Percentiles rank a stretch among this genome's conserved stretches.
Conservation (phyloP, 345 rosid genomes). For the Gynandropsis gynandra region DNA sequence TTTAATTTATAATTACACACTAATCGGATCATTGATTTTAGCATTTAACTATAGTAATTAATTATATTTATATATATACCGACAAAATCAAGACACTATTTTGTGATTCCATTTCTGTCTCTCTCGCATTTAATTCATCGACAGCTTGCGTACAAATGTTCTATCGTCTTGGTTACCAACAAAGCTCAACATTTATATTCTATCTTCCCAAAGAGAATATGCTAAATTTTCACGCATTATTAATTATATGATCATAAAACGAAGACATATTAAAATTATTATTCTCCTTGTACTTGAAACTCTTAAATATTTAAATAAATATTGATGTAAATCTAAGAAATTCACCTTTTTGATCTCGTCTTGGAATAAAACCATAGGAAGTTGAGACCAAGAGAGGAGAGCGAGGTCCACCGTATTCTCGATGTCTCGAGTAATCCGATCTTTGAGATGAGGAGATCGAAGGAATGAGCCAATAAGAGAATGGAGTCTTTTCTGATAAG, state of each 20-base stretch:
- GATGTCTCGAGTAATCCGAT: conserved; percentile 51
- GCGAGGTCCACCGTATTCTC: conserved; percentile 43
- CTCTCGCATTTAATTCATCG: too few species aligned
- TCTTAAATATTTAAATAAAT: neutral
- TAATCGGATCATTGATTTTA: too few species aligned
- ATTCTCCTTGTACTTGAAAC: too few species aligned
- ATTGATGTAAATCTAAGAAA: neutral
- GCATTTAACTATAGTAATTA: too few species aligned
- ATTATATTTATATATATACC: too few species aligned
- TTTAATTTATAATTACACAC: neutral
- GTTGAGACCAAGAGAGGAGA: conserved; percentile 55
- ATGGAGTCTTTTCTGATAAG: conserved; percentile 64
- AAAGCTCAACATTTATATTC: too few species aligned
- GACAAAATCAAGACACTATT: too few species aligned
- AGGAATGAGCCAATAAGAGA: conserved; percentile 66
- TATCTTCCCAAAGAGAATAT: too few species aligned
- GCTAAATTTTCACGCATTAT: too few species aligned
- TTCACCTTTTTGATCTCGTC: conserved; percentile 67
- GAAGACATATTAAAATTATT: too few species aligned
- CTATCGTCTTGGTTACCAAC: neutral
- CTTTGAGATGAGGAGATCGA: conserved; percentile 70
- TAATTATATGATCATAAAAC: too few species aligned
- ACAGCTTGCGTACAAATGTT: neutral
- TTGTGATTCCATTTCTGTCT: too few species aligned
- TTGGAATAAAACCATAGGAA: conserved; percentile 46